A percentile compares a stretch with the other conserved stretches of the same genome.
Conservation (phyloP, 768 basidiomycete genomes). For the Agaricus subrufescens region DNA sequence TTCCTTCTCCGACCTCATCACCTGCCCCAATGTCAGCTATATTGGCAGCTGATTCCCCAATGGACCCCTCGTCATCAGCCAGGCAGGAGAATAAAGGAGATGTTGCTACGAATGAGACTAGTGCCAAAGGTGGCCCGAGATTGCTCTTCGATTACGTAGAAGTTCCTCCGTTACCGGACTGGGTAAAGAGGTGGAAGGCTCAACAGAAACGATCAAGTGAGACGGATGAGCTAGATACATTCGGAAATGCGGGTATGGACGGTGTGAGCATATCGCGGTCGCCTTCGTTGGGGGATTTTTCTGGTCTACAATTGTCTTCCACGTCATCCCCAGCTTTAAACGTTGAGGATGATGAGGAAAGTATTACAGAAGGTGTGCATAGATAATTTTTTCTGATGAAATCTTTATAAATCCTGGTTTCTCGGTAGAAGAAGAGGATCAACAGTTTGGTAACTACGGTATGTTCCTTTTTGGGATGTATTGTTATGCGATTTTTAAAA, state of each 20-base stretch:
- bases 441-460: conserved; percentile 7
- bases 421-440: background rate
- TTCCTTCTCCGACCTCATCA: conserved; percentile 40
- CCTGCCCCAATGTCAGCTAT: conserved; percentile 11
- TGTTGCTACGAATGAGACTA: background rate
- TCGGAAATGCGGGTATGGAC: too few species aligned
- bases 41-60: background rate
- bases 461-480: background rate
- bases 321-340: background rate
- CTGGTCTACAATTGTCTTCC: background rate
- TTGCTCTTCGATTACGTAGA: conserved; percentile 1
- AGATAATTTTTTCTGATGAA: conserved; percentile 6
- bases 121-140: background rate
- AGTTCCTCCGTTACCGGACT: conserved; percentile 3
- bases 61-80: background rate
- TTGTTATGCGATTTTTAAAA: background rate
- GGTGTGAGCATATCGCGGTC: background rate
- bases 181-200: conserved; percentile 2
- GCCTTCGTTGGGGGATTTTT: conserved; percentile 2
- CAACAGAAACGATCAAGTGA: background rate
- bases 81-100: background rate
- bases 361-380: conserved; percentile 10
- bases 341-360: background rate
- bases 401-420: conserved; percentile 2
- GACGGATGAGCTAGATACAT: background rate